Evolutionary conservation across 2,329 filamentous ascomycete genomes (phyloP).

Genomic region (Monosporascus sp.): DNA sequence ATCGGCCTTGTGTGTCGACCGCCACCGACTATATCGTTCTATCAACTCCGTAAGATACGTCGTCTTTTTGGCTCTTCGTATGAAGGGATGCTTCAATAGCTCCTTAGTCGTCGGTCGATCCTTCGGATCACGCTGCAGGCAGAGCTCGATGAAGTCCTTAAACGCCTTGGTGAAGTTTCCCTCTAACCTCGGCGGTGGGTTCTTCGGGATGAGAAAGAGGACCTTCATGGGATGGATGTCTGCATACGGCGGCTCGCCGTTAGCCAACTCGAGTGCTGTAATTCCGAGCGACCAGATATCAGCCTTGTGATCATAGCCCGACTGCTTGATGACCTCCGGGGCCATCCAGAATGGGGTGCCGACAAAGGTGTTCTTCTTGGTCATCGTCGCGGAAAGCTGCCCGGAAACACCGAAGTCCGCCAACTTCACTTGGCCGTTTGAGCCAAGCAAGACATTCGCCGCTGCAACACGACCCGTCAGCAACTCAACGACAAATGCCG

Average conservation of each 20-base stretch:
- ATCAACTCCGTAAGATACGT: slow-evolving; percentile 96
- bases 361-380: slow-evolving; percentile 98
- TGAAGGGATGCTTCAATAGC: slow-evolving; percentile 82
- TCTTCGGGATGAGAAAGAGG: slow-evolving; percentile 92
- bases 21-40: slow-evolving; percentile 83
- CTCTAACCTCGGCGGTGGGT: slow-evolving; percentile 74
- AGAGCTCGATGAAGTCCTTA: slow-evolving; percentile 79
- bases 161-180: slow-evolving; percentile 78
- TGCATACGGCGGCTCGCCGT: slow-evolving; percentile 88
- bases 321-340: slow-evolving; percentile 97
- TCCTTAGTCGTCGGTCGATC: slow-evolving; percentile 85
- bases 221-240: slow-evolving; percentile 99
- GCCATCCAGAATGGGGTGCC: slow-evolving; percentile 99
- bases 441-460: slow-evolving; percentile 83
- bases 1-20: slow-evolving; percentile 69
- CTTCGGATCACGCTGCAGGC: slow-evolving; percentile 81
- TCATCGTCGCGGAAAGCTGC: slow-evolving; percentile 95
- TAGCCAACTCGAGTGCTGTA: slow-evolving; percentile 85
- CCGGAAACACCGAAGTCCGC: slow-evolving; percentile 97
- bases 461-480: slow-evolving; percentile 44
- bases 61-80: slow-evolving; percentile 87
- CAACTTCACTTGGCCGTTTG: slow-evolving; percentile 92
- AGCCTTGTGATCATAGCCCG: slow-evolving; percentile 94
- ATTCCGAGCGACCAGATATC: slow-evolving; percentile 98
- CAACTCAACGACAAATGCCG: not conserved